phyloP scores from a whole-genome alignment of 768 basidiomycete genomes.

The Xanthoconium stramineum region DNA sequence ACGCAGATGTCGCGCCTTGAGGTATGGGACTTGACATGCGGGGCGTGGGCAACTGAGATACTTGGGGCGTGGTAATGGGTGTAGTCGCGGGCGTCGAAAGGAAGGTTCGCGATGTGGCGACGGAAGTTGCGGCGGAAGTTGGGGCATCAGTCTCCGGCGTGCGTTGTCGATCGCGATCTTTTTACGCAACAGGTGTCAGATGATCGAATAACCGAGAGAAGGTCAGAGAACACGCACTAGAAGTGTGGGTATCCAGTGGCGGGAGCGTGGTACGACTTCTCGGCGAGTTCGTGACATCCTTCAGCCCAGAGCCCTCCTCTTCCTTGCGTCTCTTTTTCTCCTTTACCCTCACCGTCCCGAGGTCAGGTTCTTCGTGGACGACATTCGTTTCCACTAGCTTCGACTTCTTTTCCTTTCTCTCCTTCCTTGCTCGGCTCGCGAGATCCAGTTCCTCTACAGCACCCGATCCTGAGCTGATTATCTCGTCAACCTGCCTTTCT shows the following conservation, averaged over 20 bases:
- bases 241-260: conserved; percentile 34
- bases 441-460: conserved; percentile 16
- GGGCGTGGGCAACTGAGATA: conserved; percentile 47
- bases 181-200: conserved; percentile 15
- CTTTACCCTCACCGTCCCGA: conserved; percentile 27
- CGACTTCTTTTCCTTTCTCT: conserved; percentile 36
- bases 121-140: conserved; percentile 35
- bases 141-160: conserved; percentile 37
- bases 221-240: conserved; percentile 29
- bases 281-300: conserved; percentile 64
- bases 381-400: conserved; percentile 19
- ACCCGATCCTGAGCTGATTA: conserved; percentile 13
- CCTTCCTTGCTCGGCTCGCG: conserved; percentile 37
- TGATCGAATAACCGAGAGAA: conserved; percentile 2
- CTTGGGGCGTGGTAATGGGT: conserved; percentile 32
- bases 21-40: conserved; percentile 47
- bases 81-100: conserved; percentile 43
- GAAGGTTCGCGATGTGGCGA: conserved; percentile 37
- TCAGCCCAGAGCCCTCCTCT: conserved; percentile 40
- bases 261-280: conserved; percentile 35
- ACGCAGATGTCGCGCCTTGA: conserved; percentile 31
- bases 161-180: conserved; percentile 37
- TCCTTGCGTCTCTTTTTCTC: conserved; percentile 42
- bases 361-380: conserved; percentile 22
- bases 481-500: conserved; percentile 41